These are phyloP conservation scores for Pseudocercospora vitis DNA, from an alignment of 2,329 filamentous ascomycete genomes.

Conservation along the genomic window DNA sequence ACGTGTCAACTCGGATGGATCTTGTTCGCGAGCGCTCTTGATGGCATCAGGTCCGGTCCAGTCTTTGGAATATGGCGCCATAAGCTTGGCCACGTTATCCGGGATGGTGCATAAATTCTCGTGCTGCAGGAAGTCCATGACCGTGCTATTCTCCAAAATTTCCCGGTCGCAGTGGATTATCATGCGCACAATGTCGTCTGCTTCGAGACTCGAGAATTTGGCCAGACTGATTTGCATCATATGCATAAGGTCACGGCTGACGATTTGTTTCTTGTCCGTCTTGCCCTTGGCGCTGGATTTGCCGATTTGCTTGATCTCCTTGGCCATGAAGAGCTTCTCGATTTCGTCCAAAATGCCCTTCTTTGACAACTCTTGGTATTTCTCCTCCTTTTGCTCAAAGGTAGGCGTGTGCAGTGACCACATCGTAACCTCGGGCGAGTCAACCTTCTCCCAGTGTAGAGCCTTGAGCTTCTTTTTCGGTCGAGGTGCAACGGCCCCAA, in stretches of 20 bases:
- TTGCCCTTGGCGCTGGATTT: slow-evolving; percentile 64
- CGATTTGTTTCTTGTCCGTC: slow-evolving; percentile 96
- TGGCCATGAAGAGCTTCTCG: slow-evolving; percentile 94
- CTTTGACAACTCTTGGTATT: slow-evolving; percentile 87
- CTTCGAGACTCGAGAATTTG: slow-evolving; percentile 82
- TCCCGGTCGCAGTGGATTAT: slow-evolving; percentile 93
- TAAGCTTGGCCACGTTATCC: slow-evolving; percentile 83
- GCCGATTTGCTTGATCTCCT: slow-evolving; percentile 88
- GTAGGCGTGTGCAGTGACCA: slow-evolving; percentile 87
- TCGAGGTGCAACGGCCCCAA: slow-evolving; percentile 75
- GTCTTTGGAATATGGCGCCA: slow-evolving; percentile 95
- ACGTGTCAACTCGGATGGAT: slow-evolving; percentile 82
- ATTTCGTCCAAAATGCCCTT: slow-evolving; percentile 97
- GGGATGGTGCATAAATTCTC: slow-evolving; percentile 91
- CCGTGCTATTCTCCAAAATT: slow-evolving; percentile 81
- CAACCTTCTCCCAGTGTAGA: slow-evolving; percentile 98
- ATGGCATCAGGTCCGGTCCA: slow-evolving; percentile 87
- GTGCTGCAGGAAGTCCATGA: slow-evolving; percentile 95
- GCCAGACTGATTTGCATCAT: slow-evolving; percentile 89
- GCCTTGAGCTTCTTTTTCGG: slow-evolving; percentile 99
- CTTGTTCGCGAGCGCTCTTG: slow-evolving; percentile 75
- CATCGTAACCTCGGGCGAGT: slow-evolving; percentile 84
- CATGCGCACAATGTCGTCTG: slow-evolving; percentile 85
- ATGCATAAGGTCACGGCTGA: slow-evolving; percentile 84
- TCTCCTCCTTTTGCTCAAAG: slow-evolving; percentile 87